These are phyloP conservation scores for Cercospora sp. DNA, from an alignment of 2,329 filamentous ascomycete genomes.

Conservation along the genomic window DNA sequence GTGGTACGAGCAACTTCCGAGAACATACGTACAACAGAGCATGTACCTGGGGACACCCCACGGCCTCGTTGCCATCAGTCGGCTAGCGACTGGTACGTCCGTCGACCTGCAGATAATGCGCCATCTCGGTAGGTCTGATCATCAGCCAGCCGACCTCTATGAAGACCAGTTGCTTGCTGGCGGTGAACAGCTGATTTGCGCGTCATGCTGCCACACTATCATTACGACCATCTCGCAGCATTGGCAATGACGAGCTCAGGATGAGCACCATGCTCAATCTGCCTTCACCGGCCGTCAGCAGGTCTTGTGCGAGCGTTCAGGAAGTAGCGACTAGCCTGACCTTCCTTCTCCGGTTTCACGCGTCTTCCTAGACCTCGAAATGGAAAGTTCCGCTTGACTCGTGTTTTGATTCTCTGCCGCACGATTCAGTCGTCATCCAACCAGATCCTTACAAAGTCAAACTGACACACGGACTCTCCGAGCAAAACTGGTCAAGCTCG, in stretches of 20 bases:
- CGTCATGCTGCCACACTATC: neutral
- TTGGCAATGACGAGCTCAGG: neutral
- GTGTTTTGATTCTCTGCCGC: neutral
- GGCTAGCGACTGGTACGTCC: neutral
- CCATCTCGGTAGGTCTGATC: neutral
- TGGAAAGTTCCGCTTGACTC: neutral
- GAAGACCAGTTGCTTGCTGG: neutral
- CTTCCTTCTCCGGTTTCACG: neutral
- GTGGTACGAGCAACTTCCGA: neutral
- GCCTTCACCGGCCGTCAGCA: neutral
- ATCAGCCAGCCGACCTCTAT: neutral
- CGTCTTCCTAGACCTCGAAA: neutral
- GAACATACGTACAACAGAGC: neutral
- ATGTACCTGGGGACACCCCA: neutral
- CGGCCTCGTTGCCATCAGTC: neutral
- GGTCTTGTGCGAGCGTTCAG: neutral
- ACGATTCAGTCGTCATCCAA: neutral
- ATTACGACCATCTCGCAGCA: neutral
- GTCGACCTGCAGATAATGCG: neutral
- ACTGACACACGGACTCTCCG: neutral
- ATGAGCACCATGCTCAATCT: neutral
- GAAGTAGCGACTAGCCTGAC: neutral
- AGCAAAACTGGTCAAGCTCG: slow-evolving; percentile 3
- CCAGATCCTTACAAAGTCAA: slow-evolving; percentile 2
- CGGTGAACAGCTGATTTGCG: neutral